Base-by-base conservation (phyloP, 345 rosid species). In the Citrus cavaleriei region DNA sequence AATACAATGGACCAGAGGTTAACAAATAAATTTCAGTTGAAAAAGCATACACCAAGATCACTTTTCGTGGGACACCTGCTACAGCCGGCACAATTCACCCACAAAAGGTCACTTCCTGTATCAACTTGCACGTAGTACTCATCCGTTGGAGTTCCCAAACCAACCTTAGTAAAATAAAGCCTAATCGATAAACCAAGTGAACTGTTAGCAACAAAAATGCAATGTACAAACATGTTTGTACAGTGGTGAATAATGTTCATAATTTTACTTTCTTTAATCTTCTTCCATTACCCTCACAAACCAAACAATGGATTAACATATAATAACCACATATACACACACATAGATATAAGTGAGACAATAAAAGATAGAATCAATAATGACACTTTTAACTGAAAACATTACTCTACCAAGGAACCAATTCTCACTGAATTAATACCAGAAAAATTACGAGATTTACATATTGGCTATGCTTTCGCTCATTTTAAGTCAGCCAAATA, bases 21-120 rank as follows among this genome's bases (percentile, higher is more conserved):
- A 55, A 35, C 27, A 35, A 60, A 70, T 58, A 46, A 16, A 70
- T 10, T 49, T 75, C 49, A 55, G 73, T 76, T 24, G 58, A 81
- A 76, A 77, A 81, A 75, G 40, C 93, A 74, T 90, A 93, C 98
- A 59, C 93, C 95, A 30, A 93, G 88, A 35, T 91, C 86, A 34
- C 93, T 95, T 85, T 88, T 89, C 5, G 72, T 66, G 12, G 97
- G 99, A 81, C 99, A 95, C 67, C 80, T 91, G 32, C 72, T 68
- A 51, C 99, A 95, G 14, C 84, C 92, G 27, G 54, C 80, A 54
- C 98, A 91, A 78, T 93, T 95, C 60, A 95, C 91, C 99, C 99
- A 95, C 7, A 95, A 85, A 82, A 90, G 84, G 85, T 95, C 99
- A 83, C 98, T 95, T 75, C 98, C 98, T 13, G 98, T 93, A 66